phyloP scores from a whole-genome alignment of 495 filamentous ascomycete genomes.

The Neurospora africana region DNA sequence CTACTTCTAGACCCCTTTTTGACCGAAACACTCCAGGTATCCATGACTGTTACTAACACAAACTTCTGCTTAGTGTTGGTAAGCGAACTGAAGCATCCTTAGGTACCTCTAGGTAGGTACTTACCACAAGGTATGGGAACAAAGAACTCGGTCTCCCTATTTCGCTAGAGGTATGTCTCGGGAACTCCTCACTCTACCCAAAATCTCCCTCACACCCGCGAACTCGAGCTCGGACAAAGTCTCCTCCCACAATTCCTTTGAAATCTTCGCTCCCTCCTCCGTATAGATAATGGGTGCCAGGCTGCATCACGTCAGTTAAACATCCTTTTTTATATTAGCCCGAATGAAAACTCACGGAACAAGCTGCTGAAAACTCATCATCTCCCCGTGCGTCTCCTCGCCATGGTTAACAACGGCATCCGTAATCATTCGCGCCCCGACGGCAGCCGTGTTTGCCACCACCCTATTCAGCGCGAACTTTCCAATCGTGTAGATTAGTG shows the following conservation, averaged over 20 bases:
- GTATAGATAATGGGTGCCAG: slow-evolving; percentile 18
- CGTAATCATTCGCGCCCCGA: slow-evolving; percentile 26
- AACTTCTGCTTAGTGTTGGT: too few relatives aligned
- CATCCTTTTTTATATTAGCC: too few relatives aligned
- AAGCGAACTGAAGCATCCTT: too few relatives aligned
- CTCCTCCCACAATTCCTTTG: slow-evolving; percentile 27
- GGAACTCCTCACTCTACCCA: slow-evolving; percentile 7
- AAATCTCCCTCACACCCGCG: slow-evolving; percentile 14
- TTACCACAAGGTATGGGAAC: too few relatives aligned
- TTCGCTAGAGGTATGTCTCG: too few relatives aligned
- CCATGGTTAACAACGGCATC: slow-evolving; percentile 28
- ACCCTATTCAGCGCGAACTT: slow-evolving; percentile 2
- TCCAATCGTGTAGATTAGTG: not conserved
- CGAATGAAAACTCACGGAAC: slow-evolving; percentile 24
- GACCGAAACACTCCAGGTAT: too few relatives aligned
- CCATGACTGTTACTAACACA: too few relatives aligned
- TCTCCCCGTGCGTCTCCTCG: slow-evolving; percentile 32
- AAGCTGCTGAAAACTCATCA: slow-evolving; percentile 26
- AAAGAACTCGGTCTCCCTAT: too few relatives aligned
- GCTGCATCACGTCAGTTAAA: not conserved
- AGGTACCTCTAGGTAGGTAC: too few relatives aligned
- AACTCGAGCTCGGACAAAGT: slow-evolving; percentile 32
- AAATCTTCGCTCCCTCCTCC: slow-evolving; percentile 21
- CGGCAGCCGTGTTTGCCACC: slow-evolving; percentile 16
- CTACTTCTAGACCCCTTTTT: too few relatives aligned